Conservation (phyloP, 768 basidiomycete species). For the Suillus occidentalis region DNA sequence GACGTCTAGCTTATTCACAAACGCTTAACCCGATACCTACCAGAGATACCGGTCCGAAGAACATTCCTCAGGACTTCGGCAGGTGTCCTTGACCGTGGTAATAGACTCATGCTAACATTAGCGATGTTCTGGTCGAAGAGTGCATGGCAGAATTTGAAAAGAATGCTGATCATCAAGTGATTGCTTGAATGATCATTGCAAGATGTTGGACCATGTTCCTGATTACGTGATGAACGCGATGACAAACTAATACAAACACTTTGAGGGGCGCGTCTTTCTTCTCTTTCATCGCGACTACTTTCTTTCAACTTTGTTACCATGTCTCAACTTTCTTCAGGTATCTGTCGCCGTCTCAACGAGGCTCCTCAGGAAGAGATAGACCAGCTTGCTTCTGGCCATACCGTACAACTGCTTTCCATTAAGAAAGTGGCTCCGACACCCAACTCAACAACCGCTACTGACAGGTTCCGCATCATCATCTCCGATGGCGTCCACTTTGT, state of each 20-base stretch:
- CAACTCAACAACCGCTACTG: conserved; percentile 37
- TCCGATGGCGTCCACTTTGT: conserved; percentile 87
- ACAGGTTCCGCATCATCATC: conserved; percentile 79
- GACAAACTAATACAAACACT: conserved; percentile 8
- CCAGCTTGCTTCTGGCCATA: conserved; percentile 36
- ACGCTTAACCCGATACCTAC: too few species aligned
- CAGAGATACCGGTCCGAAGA: too few species aligned
- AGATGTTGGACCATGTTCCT: too few species aligned
- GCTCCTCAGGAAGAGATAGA: conserved; percentile 35
- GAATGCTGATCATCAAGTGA: background rate
- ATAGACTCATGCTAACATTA: too few species aligned
- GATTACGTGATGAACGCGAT: conserved; percentile 14
- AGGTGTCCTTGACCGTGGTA: too few species aligned
- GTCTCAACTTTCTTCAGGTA: conserved; percentile 59
- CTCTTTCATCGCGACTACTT: background rate
- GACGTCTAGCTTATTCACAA: too few species aligned
- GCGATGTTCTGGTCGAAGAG: too few species aligned
- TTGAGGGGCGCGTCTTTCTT: conserved; percentile 5
- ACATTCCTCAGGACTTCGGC: too few species aligned
- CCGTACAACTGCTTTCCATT: conserved; percentile 80
- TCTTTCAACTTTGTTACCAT: conserved; percentile 23
- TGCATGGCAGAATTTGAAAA: too few species aligned
- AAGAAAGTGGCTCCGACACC: conserved; percentile 60
- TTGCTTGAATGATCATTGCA: background rate
- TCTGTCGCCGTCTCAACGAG: conserved; percentile 49